Base-by-base conservation (phyloP, 805 yeast genomes). In the Wickerhamomyces alni region DNA sequence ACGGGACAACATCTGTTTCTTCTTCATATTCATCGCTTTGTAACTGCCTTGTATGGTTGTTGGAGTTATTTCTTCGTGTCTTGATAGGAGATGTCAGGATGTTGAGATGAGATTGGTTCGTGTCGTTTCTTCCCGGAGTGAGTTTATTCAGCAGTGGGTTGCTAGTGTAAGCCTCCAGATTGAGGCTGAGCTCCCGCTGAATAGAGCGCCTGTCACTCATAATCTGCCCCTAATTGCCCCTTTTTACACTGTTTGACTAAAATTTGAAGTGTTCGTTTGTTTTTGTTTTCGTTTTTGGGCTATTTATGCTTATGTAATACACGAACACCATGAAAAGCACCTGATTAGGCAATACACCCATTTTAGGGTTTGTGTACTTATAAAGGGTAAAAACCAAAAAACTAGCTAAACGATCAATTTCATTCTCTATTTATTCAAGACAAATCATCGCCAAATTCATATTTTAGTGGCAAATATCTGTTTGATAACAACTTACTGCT, bases 11-110 rank as follows among this genome's bases (percentile, higher is more conserved):
- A 11, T 45, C 24, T 27, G 33, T 18, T 13, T 39, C 38, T 13
- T 39, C 38, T 31, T 43, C 50, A 33, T 41, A 44, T 30, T 47
- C 50, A 17, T 48, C 47, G 13, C 38, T 30, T 12, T 35, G 36
- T 10, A 37, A 37, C 7, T 34, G 28, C 2, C n/a, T 15, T 12
- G 32, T 35, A 3, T 30, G 11, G 9, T 18, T 34, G 15, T 37
- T 27, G 29, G 37, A 43, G 30, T 38, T 42, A 8, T 48, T 39
- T 24, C 50, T 42, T 35, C 43, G 30, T 9, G 50, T 42, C 37
- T 50, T 54, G 5, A 54, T 44, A 5, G 58, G 58, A 1, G 58
- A 52, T 2, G 54, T 48, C 6, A 45, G 43, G 10, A 52, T 47
- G 30, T 45, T 45, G 8, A 15, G 30, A 26, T 17, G 36, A 33